A percentile compares a stretch with the other conserved stretches of the same genome.
phyloP scores from a whole-genome alignment of 208 protist species.

The Wallacemonas sp. region DNA sequence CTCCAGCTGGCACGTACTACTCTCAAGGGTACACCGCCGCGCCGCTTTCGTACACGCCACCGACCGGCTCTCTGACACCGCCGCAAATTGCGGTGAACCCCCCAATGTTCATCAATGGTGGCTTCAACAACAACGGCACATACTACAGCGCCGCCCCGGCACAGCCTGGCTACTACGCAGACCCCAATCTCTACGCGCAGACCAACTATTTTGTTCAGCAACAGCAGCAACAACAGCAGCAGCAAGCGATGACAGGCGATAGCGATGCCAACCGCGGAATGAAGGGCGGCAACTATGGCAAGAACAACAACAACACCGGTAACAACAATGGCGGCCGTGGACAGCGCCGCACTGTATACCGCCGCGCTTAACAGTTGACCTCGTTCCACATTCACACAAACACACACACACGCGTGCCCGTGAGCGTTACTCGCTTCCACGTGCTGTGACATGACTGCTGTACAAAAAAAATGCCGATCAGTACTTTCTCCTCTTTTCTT shows the following conservation, averaged over 20 bases:
- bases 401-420: constrained; percentile 9
- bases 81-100: background rate
- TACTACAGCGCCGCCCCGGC: constrained; percentile 1
- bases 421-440: background rate
- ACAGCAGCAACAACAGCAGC: constrained; percentile 16
- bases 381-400: no score
- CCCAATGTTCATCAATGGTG: constrained; percentile 12
- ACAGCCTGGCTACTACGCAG: constrained; percentile 12
- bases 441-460: no score
- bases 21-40: background rate
- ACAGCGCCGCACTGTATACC: constrained; percentile 13
- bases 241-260: background rate
- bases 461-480: no score
- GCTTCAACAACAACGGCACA: constrained; percentile 18
- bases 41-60: background rate
- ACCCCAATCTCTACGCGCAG: constrained; percentile 17
- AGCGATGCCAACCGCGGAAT: background rate
- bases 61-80: constrained; percentile 1
- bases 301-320: constrained; percentile 23
- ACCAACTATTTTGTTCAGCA: constrained; percentile 17
- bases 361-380: constrained; percentile 21
- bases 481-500: constrained; percentile 12
- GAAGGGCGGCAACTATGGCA: constrained; percentile 12
- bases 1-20: constrained; percentile 4
- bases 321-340: constrained; percentile 3